Evolutionary conservation across 805 yeast species (phyloP).

Genomic region (Yarrowia sp.): DNA sequence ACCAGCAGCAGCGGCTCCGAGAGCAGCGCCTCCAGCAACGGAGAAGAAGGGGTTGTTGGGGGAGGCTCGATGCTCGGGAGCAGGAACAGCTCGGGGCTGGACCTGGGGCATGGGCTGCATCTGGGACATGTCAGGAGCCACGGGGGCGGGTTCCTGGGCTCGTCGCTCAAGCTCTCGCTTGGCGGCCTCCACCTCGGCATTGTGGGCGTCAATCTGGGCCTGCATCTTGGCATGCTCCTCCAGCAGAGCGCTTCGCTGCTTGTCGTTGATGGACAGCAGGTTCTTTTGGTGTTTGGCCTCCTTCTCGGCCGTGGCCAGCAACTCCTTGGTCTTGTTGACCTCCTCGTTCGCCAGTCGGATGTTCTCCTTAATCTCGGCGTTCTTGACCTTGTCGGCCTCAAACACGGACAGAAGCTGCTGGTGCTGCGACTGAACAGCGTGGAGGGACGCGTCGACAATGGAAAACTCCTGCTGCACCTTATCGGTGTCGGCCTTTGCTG

Average conservation of each 20-base stretch:
- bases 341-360: conserved; percentile 66
- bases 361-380: conserved; percentile 61
- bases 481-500: conserved; percentile 64
- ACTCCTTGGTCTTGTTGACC: conserved; percentile 54
- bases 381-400: conserved; percentile 67
- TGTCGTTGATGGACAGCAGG: conserved; percentile 59
- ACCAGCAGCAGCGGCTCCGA: conserved; percentile 28
- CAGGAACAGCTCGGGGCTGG: conserved; percentile 32
- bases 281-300: conserved; percentile 63
- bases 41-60: conserved; percentile 19
- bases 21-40: conserved; percentile 26
- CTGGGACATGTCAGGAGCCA: not conserved
- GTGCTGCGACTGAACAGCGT: conserved; percentile 63
- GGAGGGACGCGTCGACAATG: conserved; percentile 72
- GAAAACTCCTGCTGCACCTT: conserved; percentile 67
- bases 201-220: conserved; percentile 39
- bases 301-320: conserved; percentile 49
- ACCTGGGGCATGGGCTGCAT: conserved; percentile 25
- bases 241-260: conserved; percentile 66
- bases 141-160: conserved; percentile 37
- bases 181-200: conserved; percentile 38
- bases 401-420: conserved; percentile 57
- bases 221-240: conserved; percentile 46
- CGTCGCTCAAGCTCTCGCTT: conserved; percentile 43
- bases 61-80: conserved; percentile 20